phyloP scores from a whole-genome alignment of 257 asterid genomes.

The Solanum phureja region DNA sequence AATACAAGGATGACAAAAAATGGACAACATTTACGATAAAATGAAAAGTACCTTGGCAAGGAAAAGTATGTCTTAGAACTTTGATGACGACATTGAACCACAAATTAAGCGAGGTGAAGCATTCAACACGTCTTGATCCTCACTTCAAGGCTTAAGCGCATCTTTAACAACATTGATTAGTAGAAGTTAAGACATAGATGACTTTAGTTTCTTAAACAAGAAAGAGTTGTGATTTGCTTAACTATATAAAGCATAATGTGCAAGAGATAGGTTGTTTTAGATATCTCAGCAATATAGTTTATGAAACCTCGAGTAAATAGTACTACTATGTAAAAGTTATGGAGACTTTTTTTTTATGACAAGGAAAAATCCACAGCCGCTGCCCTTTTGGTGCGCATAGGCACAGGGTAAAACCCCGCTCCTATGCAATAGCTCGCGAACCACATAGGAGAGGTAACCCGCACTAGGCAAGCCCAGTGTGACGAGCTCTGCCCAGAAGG shows the following conservation, averaged over 20 bases:
- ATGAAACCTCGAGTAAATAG: background rate
- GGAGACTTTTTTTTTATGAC: background rate
- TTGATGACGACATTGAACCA: background rate
- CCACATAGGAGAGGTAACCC: too few species aligned
- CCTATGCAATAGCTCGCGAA: too few species aligned
- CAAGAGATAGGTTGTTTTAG: background rate
- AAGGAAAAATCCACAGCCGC: too few species aligned
- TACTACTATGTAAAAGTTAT: background rate
- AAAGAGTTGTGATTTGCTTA: background rate
- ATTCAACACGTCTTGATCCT: background rate
- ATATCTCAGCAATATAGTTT: background rate
- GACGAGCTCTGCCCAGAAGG: too few species aligned
- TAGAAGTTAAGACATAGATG: background rate
- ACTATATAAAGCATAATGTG: background rate
- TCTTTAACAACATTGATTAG: background rate
- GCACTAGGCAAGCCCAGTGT: too few species aligned
- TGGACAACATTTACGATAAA: background rate
- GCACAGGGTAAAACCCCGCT: too few species aligned
- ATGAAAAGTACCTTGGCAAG: background rate
- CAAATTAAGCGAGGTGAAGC: background rate
- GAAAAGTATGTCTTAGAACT: background rate
- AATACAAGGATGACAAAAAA: background rate
- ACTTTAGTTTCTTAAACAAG: background rate
- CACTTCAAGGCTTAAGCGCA: background rate
- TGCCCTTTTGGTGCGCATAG: too few species aligned